phyloP scores from a whole-genome alignment of 2,329 filamentous ascomycete genomes.

The Diaporthe citrichinensis region DNA sequence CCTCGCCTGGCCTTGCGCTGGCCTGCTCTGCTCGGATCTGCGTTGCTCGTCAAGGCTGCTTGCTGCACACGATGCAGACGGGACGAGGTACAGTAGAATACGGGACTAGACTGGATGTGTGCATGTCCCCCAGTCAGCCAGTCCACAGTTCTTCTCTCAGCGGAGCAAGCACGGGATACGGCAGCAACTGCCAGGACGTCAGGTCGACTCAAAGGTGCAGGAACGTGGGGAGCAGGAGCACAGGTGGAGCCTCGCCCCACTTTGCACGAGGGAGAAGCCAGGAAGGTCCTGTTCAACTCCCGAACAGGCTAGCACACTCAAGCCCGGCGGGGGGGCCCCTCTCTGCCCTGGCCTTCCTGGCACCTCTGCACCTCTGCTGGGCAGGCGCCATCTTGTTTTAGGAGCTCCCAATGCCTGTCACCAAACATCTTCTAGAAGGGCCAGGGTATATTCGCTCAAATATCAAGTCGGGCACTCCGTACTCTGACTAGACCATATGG shows the following conservation, averaged over 20 bases:
- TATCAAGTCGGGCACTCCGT: slow-evolving; percentile 23
- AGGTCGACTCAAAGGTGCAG: slow-evolving; percentile 32
- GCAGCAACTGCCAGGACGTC: slow-evolving; percentile 26
- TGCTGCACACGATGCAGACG: slow-evolving; percentile 16
- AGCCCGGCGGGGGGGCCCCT: neutral
- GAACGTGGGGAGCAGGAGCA: slow-evolving; percentile 36
- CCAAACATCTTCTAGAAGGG: slow-evolving; percentile 25
- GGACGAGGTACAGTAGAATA: neutral
- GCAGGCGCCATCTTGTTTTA: slow-evolving; percentile 16
- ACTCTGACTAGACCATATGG: neutral
- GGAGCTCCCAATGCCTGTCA: slow-evolving; percentile 23
- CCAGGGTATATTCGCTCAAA: slow-evolving; percentile 12
- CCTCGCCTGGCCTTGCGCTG: neutral
- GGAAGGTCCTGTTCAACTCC: slow-evolving; percentile 16
- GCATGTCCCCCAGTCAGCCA: neutral
- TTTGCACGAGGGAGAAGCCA: slow-evolving; percentile 35
- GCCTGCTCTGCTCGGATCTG: slow-evolving; percentile 2
- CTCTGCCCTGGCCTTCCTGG: slow-evolving; percentile 11
- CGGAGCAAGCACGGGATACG: slow-evolving; percentile 21
- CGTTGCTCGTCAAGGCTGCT: slow-evolving; percentile 15
- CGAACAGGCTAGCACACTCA: slow-evolving; percentile 22
- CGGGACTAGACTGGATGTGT: slow-evolving; percentile 13
- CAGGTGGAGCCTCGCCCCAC: slow-evolving; percentile 27
- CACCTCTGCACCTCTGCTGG: slow-evolving; percentile 17
- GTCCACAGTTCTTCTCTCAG: slow-evolving; percentile 1